Conservation (phyloP, 139 green algal genomes). For the Penium margaritaceum region DNA sequence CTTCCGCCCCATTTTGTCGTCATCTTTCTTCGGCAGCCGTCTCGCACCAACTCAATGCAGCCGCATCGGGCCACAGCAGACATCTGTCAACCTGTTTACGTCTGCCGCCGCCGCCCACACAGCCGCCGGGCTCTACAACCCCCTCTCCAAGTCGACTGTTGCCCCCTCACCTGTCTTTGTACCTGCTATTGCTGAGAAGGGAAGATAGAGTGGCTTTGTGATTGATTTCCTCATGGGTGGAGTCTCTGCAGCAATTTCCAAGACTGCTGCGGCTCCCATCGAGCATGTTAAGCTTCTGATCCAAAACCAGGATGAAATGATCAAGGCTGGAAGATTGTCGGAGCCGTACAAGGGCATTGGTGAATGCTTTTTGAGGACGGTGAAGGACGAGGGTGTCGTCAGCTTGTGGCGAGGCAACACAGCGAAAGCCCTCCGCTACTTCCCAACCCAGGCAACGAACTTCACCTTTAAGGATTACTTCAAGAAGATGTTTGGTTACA, state of each 20-base stretch:
- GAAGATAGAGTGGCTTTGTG: slow-evolving; percentile 55
- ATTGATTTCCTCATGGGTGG: slow-evolving; percentile 70
- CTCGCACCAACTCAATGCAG: too few relatives aligned
- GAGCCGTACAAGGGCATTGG: slow-evolving; percentile 57
- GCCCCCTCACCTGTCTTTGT: slow-evolving; percentile 30
- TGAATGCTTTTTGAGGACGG: slow-evolving; percentile 90
- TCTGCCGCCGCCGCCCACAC: too few relatives aligned
- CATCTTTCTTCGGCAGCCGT: too few relatives aligned
- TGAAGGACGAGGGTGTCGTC: slow-evolving; percentile 74
- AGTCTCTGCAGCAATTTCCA: slow-evolving; percentile 80
- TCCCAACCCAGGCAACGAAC: slow-evolving; percentile 96
- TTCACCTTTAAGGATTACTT: slow-evolving; percentile 99
- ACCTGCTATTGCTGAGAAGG: slow-evolving; percentile 30
- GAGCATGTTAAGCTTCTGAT: slow-evolving; percentile 96
- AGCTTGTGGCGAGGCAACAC: slow-evolving; percentile 96
- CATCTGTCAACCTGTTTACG: too few relatives aligned
- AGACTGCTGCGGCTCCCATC: slow-evolving; percentile 89
- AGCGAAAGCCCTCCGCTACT: slow-evolving; percentile 94
- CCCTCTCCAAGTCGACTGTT: too few relatives aligned
- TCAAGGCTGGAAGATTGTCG: slow-evolving; percentile 21
- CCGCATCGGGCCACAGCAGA: too few relatives aligned
- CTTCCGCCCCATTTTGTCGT: too few relatives aligned
- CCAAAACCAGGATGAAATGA: slow-evolving; percentile 63
- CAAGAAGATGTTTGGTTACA: slow-evolving; percentile 91
- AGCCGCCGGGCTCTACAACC: too few relatives aligned